Base-by-base conservation (phyloP, 2,329 filamentous ascomycete species). In the Arthrobotrys megalospora region DNA sequence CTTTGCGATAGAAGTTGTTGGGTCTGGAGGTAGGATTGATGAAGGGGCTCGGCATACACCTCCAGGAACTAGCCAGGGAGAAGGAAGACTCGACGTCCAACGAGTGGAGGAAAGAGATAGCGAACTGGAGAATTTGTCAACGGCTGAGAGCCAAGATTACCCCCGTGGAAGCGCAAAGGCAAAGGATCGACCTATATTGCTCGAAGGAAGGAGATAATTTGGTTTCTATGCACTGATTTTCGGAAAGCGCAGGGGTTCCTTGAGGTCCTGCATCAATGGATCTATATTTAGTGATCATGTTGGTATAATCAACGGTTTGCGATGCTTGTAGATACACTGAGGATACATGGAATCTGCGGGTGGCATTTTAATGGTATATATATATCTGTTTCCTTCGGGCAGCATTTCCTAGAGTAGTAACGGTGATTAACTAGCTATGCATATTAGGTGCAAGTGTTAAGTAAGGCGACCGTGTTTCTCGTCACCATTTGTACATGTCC, bases 1-100 rank as follows among this genome's bases (percentile, higher is more conserved):
- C 14, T 76, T 63, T 53, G 64, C 52, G 7, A 68, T 76, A n/a
- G 63, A 76, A 10, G 12, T 76, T 34, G 24, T 24, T 38, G 52
- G 53, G 14, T 24, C n/a, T 8, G 32, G 28, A 24, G 24, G 43
- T 34, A 21, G 4, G 38, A 28, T 36, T 41, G 28, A 24, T 11
- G 6, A 14, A 36, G 34, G 32, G 28, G 34, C 21, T 28, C 38
- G 47, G 28, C 47, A 38, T 28, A 6, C 11, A 38, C 10, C 28
- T 14, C 48, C 24, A 38, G 24, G 24, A 28, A 19, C 11, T 41
- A 6, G 19, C 16, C 34, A 58, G 12, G 52, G 21, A n/a, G 58
- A 47, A 32, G 7, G 21, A 8, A 63, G 36, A 16, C 28, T 38
- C 16, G 32, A 6, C 16, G 52, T 34, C 19, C 48, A 48, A 45